A percentile compares a stretch with the other conserved stretches of the same genome.
Conservation (phyloP, 176 grass and related monocot species). For the Themeda triandra region DNA sequence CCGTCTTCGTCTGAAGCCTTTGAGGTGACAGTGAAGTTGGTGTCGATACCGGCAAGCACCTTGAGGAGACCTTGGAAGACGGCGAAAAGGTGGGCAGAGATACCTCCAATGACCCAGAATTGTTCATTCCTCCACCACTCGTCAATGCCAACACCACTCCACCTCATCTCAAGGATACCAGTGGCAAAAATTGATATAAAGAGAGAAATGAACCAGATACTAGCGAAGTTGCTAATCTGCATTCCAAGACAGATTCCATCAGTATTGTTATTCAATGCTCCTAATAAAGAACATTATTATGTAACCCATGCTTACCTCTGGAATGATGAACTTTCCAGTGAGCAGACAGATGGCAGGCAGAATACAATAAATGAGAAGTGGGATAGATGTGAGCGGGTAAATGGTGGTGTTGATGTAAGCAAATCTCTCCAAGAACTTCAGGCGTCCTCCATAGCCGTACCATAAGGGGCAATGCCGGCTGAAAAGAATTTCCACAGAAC, state of each 20-base stretch:
- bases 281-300: not conserved
- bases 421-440: slow-evolving; percentile 94
- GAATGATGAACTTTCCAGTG: slow-evolving; percentile 93
- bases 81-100: slow-evolving; percentile 84
- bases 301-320: slow-evolving; percentile 52
- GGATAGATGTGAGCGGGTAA: slow-evolving; percentile 77
- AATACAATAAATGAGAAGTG: slow-evolving; percentile 76
- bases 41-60: slow-evolving; percentile 88
- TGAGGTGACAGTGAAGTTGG: slow-evolving; percentile 92
- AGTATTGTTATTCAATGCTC: not conserved
- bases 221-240: slow-evolving; percentile 91
- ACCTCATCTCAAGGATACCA: slow-evolving; percentile 94
- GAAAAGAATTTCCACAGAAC: slow-evolving; percentile 95
- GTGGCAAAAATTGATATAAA: slow-evolving; percentile 93
- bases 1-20: slow-evolving; percentile 84
- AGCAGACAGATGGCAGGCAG: slow-evolving; percentile 92
- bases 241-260: slow-evolving; percentile 29
- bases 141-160: slow-evolving; percentile 87
- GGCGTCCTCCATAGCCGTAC: slow-evolving; percentile 79
- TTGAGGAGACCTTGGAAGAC: slow-evolving; percentile 93
- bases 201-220: slow-evolving; percentile 97
- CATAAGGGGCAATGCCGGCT: slow-evolving; percentile 93
- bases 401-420: slow-evolving; percentile 97
- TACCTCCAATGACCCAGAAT: slow-evolving; percentile 96
- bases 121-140: slow-evolving; percentile 98